phyloP scores from a whole-genome alignment of 257 asterid genomes.

The Osmanthus fragrans region DNA sequence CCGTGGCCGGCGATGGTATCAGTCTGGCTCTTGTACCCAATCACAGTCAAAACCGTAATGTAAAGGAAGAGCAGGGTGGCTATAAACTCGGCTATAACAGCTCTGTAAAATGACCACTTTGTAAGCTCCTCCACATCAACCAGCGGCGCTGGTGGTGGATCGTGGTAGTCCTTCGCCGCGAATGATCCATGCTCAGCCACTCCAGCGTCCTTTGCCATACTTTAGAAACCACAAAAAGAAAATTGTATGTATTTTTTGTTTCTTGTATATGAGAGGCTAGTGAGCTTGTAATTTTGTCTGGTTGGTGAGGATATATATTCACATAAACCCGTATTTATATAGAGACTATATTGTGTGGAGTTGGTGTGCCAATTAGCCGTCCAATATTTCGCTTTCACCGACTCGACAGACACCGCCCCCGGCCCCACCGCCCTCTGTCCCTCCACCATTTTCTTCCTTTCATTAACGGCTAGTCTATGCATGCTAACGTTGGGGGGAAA shows the following conservation, averaged over 20 bases:
- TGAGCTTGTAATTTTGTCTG: not conserved
- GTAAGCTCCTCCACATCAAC: conserved; percentile 39
- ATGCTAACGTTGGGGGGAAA: too few species aligned
- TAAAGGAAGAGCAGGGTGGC: conserved; percentile 48
- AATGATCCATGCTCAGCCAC: conserved; percentile 28
- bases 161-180: conserved; percentile 41
- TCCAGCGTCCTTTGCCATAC: conserved; percentile 19
- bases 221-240: not conserved
- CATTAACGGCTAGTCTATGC: conserved; percentile 26
- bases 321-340: not conserved
- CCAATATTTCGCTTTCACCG: conserved; percentile 31
- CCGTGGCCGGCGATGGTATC: conserved; percentile 11
- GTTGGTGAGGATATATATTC: not conserved
- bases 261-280: not conserved
- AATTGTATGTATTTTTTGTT: not conserved
- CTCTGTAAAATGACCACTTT: conserved; percentile 51
- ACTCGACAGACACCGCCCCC: conserved; percentile 19
- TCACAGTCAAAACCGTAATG: conserved; percentile 39
- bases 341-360: not conserved
- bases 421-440: not conserved
- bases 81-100: conserved; percentile 48
- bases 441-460: conserved; percentile 12
- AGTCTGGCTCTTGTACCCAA: conserved; percentile 39
- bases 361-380: not conserved
- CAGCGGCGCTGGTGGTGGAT: conserved; percentile 44